These are phyloP conservation scores for Psilocybe subaeruginosa DNA, from an alignment of 768 basidiomycete species.

Conservation along the genomic window DNA sequence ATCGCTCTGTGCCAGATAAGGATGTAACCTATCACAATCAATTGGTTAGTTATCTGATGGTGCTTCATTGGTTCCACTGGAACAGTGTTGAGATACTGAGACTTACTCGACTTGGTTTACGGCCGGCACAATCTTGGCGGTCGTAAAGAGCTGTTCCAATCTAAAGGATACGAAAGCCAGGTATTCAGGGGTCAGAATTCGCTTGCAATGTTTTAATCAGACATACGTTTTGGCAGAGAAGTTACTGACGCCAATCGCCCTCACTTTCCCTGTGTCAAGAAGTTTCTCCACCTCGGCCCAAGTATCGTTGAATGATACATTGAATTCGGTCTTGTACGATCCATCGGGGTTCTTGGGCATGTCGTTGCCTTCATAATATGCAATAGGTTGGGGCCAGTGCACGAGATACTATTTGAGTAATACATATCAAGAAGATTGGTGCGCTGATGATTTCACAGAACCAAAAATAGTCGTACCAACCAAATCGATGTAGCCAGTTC, in stretches of 20 bases:
- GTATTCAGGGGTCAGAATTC: not conserved
- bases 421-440: not conserved
- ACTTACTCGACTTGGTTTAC: constrained; percentile 53
- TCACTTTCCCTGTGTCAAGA: constrained; percentile 46
- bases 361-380: constrained; percentile 24
- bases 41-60: not conserved
- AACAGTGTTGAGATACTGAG: not conserved
- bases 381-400: constrained; percentile 49
- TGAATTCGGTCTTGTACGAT: constrained; percentile 32
- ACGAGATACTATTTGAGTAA: constrained; percentile 42
- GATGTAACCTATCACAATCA: constrained; percentile 41
- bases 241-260: constrained; percentile 62
- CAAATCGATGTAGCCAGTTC: constrained; percentile 51
- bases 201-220: not conserved
- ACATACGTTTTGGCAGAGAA: constrained; percentile 57
- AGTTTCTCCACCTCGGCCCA: constrained; percentile 58
- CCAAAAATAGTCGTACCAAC: constrained; percentile 19
- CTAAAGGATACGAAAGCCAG: constrained; percentile 19
- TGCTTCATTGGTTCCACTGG: not conserved
- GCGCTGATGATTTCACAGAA: not conserved
- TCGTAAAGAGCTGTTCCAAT: constrained; percentile 41
- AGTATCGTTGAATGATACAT: constrained; percentile 40
- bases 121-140: constrained; percentile 45
- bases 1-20: constrained; percentile 52
- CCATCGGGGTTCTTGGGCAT: constrained; percentile 37